These are phyloP conservation scores for Pseudodiploospora longispora DNA, from an alignment of 2,329 filamentous ascomycete genomes.

Conservation along the genomic window DNA sequence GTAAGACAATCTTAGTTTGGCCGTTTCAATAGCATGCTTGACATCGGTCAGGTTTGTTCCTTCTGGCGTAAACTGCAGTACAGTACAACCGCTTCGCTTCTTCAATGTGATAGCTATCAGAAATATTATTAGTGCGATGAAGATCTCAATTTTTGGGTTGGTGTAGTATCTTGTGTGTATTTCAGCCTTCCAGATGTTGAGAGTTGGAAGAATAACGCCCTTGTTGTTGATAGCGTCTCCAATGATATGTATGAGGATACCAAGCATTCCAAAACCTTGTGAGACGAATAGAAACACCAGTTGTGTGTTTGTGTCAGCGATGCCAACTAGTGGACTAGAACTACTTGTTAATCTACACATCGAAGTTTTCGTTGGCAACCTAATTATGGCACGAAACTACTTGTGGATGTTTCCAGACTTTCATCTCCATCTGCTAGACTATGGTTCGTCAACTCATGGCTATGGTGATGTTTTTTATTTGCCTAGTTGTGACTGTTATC, in stretches of 20 bases:
- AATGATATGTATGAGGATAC: conserved; percentile 61
- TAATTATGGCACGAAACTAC: conserved; percentile 6
- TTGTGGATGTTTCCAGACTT: neutral
- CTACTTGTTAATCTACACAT: neutral
- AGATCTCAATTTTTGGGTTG: conserved; percentile 61
- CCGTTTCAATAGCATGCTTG: conserved; percentile 60
- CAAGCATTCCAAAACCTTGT: conserved; percentile 61
- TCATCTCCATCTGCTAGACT: neutral
- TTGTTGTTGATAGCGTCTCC: conserved; percentile 71
- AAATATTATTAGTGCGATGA: conserved; percentile 66
- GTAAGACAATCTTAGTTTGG: conserved; percentile 15
- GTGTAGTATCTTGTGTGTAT: conserved; percentile 58
- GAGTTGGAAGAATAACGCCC: conserved; percentile 61
- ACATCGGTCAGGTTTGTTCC: conserved; percentile 55
- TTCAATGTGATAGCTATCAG: conserved; percentile 55
- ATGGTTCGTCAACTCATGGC: neutral
- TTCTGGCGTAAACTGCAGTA: conserved; percentile 57
- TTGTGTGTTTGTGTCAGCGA: conserved; percentile 41
- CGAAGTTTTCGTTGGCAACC: neutral
- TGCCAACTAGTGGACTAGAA: conserved; percentile 23
- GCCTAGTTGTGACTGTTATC: conserved; percentile 17
- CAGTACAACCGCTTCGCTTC: conserved; percentile 53
- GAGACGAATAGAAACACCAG: conserved; percentile 23
- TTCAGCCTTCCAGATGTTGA: conserved; percentile 59
- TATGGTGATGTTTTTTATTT: conserved; percentile 15